Evolutionary conservation across 148 eudicot species (phyloP), one percentile per base, ranked within the genome.

Genomic region (Spergularia marina): DNA sequence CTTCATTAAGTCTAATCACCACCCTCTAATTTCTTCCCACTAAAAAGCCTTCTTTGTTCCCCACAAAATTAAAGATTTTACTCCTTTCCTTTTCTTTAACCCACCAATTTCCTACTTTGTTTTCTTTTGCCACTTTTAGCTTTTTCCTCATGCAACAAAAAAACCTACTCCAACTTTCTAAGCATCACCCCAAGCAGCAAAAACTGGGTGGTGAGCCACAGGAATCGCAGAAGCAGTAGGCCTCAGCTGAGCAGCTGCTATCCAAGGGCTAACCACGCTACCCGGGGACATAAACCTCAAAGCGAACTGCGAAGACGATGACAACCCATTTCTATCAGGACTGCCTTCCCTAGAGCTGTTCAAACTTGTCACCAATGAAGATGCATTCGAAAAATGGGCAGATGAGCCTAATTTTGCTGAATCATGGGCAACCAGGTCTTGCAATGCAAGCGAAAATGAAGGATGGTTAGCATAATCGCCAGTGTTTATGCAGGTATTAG

Each of bases 281-380:
- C 47, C 47, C 3, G 77, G 60, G 15, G 54, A 39, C 11, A 58
- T 36, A 9, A 67, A 71, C 73, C 53, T 62, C 14, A 74, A 18
- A 0, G 10, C 72, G 5, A 68, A 18, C 14, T 9, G 74, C 10
- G 72, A 68, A 7, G 81, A 78, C 49, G 80, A 53, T 15, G 79
- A 62, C 10, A 81, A 49, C 9, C 84, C 80, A 17, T 53, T 69
- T 71, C 74, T 84, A 21, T 90, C 92, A 0, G 92, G 98, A 67
- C 94, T 88, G 10, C 80, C 94, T 76, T 93, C 97, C 55, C 97
- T 91, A 10, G 97, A 89, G 77, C 92, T 89, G 72, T 86, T 74
- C 79, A 87, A 77, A 67, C 97, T 91, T 2, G 98, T 86, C 8
- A 88, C 88, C 67, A 89, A 74, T 2, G 98, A 91, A 2, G 92